Percentiles rank a stretch among this genome's conserved stretches.
phyloP scores from a whole-genome alignment of 345 rosid genomes.

The Heritiera littoralis region DNA sequence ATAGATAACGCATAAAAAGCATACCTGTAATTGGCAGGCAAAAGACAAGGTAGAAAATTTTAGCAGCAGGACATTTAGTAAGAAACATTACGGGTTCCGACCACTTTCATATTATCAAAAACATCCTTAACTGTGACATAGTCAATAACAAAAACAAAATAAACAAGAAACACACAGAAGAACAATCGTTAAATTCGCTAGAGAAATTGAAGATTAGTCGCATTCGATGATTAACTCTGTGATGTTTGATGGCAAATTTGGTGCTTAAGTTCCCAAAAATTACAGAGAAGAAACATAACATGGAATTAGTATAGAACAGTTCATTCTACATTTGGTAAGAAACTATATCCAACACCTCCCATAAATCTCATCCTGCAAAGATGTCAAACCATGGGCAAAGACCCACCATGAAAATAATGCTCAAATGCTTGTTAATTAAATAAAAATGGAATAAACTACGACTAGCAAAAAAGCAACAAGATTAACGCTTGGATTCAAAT shows the following conservation, averaged over 20 bases:
- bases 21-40: slow-evolving; percentile 3
- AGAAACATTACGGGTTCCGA: not conserved
- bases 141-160: not conserved
- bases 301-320: not conserved
- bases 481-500: not conserved
- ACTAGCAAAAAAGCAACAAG: not conserved
- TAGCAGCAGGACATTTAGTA: not conserved
- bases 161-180: not conserved
- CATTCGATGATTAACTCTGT: not conserved
- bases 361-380: not conserved
- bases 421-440: not conserved
- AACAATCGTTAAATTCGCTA: not conserved
- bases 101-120: not conserved
- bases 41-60: not conserved
- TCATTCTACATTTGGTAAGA: not conserved
- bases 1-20: not conserved
- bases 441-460: not conserved
- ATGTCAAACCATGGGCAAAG: not conserved
- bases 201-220: not conserved
- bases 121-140: not conserved
- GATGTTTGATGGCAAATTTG: not conserved
- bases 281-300: not conserved
- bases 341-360: not conserved
- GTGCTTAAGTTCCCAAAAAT: not conserved
- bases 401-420: not conserved